These are phyloP conservation scores for Xylariales sp. DNA, from an alignment of 2,329 filamentous ascomycete genomes.

Conservation along the genomic window DNA sequence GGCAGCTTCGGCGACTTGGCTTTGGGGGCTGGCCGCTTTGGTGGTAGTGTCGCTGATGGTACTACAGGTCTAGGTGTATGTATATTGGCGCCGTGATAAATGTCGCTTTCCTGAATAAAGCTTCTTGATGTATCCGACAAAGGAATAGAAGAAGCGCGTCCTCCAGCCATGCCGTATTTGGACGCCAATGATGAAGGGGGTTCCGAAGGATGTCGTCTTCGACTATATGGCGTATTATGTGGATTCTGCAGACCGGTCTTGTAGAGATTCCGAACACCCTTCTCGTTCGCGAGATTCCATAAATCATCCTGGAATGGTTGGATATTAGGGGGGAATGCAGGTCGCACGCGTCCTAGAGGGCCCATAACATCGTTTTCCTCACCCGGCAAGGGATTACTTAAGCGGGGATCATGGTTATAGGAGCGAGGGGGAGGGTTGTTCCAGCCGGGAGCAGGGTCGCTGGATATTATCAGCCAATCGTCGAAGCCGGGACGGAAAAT, in stretches of 20 bases:
- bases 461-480: too few relatives aligned
- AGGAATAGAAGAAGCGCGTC: conserved; percentile 17
- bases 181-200: conserved; percentile 14
- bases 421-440: too few relatives aligned
- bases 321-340: background rate
- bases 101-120: conserved; percentile 30
- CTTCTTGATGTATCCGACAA: conserved; percentile 22
- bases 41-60: background rate
- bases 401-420: background rate
- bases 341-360: background rate
- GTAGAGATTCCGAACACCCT: background rate
- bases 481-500: too few relatives aligned
- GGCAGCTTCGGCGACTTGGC: too few relatives aligned
- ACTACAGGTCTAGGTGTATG: conserved; percentile 15
- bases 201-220: conserved; percentile 16
- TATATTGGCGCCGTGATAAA: conserved; percentile 31
- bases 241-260: background rate
- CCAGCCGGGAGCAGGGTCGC: too few relatives aligned
- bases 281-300: conserved; percentile 2
- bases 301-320: background rate
- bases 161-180: conserved; percentile 22
- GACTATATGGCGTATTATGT: conserved; percentile 3
- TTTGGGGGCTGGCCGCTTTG: too few relatives aligned
- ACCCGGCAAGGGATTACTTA: background rate
- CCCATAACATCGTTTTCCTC: background rate